Evolutionary conservation across 2,329 filamentous ascomycete species (phyloP).

Genomic region (Epichloe gansuensis): DNA sequence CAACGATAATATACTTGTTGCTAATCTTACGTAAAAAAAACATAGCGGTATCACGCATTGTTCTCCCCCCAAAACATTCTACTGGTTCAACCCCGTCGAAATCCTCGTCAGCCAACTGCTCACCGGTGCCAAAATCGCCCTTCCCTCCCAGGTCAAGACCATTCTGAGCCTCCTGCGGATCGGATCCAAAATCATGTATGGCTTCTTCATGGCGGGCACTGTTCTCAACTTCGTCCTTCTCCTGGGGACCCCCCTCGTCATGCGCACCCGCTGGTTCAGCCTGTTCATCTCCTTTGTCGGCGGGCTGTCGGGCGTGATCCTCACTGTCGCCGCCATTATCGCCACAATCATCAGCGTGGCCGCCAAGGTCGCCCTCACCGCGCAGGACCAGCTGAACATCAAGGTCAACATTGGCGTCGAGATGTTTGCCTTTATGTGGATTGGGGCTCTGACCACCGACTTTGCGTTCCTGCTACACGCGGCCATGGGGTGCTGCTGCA

Average conservation of each 20-base stretch:
- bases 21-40: neutral
- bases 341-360: slow-evolving; percentile 76
- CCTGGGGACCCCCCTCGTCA: slow-evolving; percentile 46
- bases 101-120: slow-evolving; percentile 72
- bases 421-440: slow-evolving; percentile 88
- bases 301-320: slow-evolving; percentile 52
- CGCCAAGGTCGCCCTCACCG: slow-evolving; percentile 63
- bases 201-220: slow-evolving; percentile 62
- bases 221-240: slow-evolving; percentile 62
- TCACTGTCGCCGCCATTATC: slow-evolving; percentile 57
- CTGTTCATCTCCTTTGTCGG: slow-evolving; percentile 56
- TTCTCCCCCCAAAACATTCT: slow-evolving; percentile 55
- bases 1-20: too few relatives aligned
- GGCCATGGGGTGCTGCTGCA: slow-evolving; percentile 66
- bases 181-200: slow-evolving; percentile 79
- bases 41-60: slow-evolving; percentile 60
- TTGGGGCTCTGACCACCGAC: slow-evolving; percentile 52
- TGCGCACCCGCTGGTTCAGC: slow-evolving; percentile 47
- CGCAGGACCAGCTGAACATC: slow-evolving; percentile 65
- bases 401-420: slow-evolving; percentile 51
- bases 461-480: slow-evolving; percentile 62
- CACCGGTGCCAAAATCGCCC: slow-evolving; percentile 66
- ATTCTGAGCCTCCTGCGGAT: slow-evolving; percentile 62
- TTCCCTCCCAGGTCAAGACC: slow-evolving; percentile 60
- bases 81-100: slow-evolving; percentile 83